Evolutionary conservation across 139 green algal species (phyloP), one percentile per base, ranked within the genome.

Genomic region (Chlorella sp.): DNA sequence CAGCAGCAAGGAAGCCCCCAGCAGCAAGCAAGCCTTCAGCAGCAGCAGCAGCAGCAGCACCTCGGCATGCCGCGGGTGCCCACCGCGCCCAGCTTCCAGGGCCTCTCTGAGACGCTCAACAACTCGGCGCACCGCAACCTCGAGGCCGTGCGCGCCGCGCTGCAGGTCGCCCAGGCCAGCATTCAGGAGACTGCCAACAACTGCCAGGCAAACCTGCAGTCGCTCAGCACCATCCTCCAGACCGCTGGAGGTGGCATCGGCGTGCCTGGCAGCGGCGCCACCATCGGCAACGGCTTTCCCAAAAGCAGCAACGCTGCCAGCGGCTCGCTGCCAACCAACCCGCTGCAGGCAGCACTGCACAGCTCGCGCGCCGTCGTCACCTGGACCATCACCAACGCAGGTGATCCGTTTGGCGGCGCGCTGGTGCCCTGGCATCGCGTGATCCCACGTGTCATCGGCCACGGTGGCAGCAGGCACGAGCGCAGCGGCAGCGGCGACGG

Each of bases 171-270:
- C 35, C 85, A 88, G 74, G 59, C 69, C 35, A 82, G 77, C 69
- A 76, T 90, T 50, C 82, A 88, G 77, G 68, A 86, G 67, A 90
- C 85, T 2, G 85, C 85, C 1, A 72, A 36, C 32, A 87, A 87
- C 73, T 90, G 85, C 74, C 77, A 85, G 49, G 74, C 85, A 29
- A 90, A 90, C 72, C 69, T 90, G 32, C 85, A 86, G 34, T 80
- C 69, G 0, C 74, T 90, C 0, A 70, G 75, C 3, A 74, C 60
- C 17, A 68, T 82, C 14, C 67, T 89, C 29, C 79, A 86, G 70
- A 76, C 35, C n/a, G 6, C 5, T 26, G 5, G 35, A 23, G 5
- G 29, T 29, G 61, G 66, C 35, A 71, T 26, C 23, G 35, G 35
- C 26, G 27, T n/a, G n/a, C n/a, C n/a, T n/a, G n/a, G n/a, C n/a